Evolutionary conservation across 139 green algal species (phyloP).

Genomic region (Closterium sp.): DNA sequence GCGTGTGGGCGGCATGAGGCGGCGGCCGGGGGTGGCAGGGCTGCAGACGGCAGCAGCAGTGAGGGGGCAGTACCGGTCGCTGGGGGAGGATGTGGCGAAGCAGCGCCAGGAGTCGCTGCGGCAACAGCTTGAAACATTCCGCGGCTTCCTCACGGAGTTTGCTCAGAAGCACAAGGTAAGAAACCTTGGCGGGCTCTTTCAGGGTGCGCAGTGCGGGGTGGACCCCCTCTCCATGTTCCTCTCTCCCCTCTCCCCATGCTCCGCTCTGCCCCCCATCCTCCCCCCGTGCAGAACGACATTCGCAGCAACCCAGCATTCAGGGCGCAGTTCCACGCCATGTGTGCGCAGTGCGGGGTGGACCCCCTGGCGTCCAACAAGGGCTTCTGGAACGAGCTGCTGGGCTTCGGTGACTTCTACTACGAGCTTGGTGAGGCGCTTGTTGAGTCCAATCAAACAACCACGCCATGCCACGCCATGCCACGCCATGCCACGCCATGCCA

Average conservation of each 20-base stretch:
- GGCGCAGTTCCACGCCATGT: conserved; percentile 95
- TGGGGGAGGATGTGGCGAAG: conserved; percentile 66
- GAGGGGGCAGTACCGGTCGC: conserved; percentile 49
- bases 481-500: no score
- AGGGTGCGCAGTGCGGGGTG: conserved; percentile 83
- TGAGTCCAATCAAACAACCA: background rate
- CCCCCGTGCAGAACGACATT: conserved; percentile 72
- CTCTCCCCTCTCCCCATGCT: background rate
- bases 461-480: background rate
- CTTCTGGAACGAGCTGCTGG: conserved; percentile 82
- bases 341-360: conserved; percentile 90
- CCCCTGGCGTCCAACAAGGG: conserved; percentile 93
- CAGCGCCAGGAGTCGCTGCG: conserved; percentile 71
- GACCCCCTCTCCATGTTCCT: conserved; percentile 77
- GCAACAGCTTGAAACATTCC: conserved; percentile 62
- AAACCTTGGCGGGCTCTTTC: no score
- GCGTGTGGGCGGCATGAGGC: conserved; percentile 8
- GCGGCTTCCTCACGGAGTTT: conserved; percentile 81
- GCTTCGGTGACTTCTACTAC: conserved; percentile 95
- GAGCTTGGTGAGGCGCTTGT: conserved; percentile 65
- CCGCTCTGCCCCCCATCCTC: background rate
- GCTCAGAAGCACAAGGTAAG: conserved; percentile 77
- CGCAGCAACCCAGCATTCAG: conserved; percentile 81
- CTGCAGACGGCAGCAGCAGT: conserved; percentile 16
- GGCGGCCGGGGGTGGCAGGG: conserved; percentile 14